Evolutionary conservation across 2,329 filamentous ascomycete genomes (phyloP).

Genomic region (Fusarium nygamai): DNA sequence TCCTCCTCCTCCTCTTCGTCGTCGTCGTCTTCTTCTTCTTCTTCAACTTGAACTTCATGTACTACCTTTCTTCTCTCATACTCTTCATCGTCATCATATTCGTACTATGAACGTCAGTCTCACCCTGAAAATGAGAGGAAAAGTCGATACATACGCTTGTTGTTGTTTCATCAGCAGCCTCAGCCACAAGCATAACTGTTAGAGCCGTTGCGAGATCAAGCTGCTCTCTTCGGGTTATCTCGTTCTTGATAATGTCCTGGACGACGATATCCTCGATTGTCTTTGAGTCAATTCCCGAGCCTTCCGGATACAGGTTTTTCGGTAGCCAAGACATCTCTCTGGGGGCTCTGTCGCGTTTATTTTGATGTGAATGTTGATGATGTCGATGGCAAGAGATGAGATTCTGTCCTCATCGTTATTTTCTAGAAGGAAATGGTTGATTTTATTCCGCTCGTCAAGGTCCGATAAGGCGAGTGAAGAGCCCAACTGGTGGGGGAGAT

Average conservation of each 20-base stretch:
- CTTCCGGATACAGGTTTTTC: background rate
- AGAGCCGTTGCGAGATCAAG: slow-evolving; percentile 18
- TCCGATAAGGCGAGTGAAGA: slow-evolving; percentile 28
- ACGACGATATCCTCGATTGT: slow-evolving; percentile 17
- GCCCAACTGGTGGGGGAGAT: slow-evolving; percentile 11
- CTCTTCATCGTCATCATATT: slow-evolving; percentile 28
- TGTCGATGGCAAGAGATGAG: slow-evolving; percentile 16
- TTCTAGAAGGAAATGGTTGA: slow-evolving; percentile 9
- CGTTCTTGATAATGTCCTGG: slow-evolving; percentile 21
- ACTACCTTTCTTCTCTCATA: background rate
- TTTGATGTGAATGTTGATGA: slow-evolving; percentile 1
- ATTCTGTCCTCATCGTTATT: slow-evolving; percentile 5
- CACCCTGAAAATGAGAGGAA: background rate
- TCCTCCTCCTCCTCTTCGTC: background rate
- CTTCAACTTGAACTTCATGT: background rate
- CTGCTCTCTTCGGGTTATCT: background rate
- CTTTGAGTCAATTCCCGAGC: background rate
- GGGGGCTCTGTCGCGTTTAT: background rate
- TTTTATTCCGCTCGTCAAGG: slow-evolving; percentile 21
- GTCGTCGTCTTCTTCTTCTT: background rate
- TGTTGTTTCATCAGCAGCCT: slow-evolving; percentile 7
- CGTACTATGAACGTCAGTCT: slow-evolving; percentile 29
- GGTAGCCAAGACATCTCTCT: background rate
- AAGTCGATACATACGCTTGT: slow-evolving; percentile 22
- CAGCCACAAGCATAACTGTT: slow-evolving; percentile 8